These are phyloP conservation scores for Diaporthe sp. DNA, from an alignment of 2,329 filamentous ascomycete species.

Conservation along the genomic window DNA sequence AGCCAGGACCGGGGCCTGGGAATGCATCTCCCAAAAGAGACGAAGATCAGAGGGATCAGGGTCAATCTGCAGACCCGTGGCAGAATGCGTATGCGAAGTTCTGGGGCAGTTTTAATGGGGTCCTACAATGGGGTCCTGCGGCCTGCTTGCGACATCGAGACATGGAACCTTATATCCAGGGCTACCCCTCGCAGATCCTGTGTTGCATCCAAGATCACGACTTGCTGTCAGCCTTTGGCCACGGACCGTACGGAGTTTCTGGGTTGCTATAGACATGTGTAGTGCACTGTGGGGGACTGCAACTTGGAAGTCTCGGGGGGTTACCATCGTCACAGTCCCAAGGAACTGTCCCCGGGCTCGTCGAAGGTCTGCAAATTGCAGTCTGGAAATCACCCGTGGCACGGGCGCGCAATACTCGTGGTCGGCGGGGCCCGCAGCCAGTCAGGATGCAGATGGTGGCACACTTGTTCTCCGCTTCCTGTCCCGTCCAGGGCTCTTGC, in stretches of 20 bases:
- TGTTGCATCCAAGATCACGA: constrained; percentile 29
- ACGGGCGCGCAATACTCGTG: constrained; percentile 24
- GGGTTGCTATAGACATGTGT: constrained; percentile 3
- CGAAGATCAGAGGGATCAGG: constrained; percentile 11
- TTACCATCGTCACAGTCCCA: constrained; percentile 16
- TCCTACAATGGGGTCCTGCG: neutral
- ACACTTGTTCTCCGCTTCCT: constrained; percentile 25
- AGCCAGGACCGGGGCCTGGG: constrained; percentile 5
- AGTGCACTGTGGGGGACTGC: constrained; percentile 13
- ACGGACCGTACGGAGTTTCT: constrained; percentile 4
- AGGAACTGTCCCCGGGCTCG: neutral
- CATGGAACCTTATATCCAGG: constrained; percentile 25
- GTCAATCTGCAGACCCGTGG: neutral
- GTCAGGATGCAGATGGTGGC: constrained; percentile 10
- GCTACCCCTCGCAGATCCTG: constrained; percentile 26
- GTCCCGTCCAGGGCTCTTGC: constrained; percentile 27
- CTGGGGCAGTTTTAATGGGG: constrained; percentile 15
- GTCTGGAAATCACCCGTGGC: constrained; percentile 23
- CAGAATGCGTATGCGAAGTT: constrained; percentile 19
- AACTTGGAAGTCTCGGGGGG: constrained; percentile 1
- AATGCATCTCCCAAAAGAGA: neutral
- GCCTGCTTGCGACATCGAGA: constrained; percentile 25
- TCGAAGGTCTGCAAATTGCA: constrained; percentile 22
- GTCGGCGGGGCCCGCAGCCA: constrained; percentile 20
- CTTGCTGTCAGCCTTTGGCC: constrained; percentile 12